phyloP scores from a whole-genome alignment of 371 early-diverging fungal species.

The Conidiobolus incongruus region DNA sequence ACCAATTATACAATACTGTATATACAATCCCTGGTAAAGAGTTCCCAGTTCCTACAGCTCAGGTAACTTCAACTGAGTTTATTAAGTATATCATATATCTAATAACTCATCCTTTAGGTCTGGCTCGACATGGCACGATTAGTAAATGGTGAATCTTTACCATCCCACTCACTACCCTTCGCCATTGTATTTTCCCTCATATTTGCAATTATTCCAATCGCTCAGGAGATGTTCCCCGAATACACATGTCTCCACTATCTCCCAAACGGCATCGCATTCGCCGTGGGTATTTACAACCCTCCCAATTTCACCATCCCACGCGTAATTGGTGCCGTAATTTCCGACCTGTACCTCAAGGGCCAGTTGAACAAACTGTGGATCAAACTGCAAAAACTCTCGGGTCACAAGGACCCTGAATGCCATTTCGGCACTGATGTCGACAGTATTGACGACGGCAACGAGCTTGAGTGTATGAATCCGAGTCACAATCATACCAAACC shows the following conservation, averaged over 20 bases:
- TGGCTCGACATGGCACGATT: conserved; percentile 64
- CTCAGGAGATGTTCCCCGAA: conserved; percentile 10
- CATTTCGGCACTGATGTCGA: conserved; percentile 2
- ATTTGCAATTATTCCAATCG: conserved; percentile 28
- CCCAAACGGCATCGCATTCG: conserved; percentile 59
- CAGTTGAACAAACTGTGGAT: background rate
- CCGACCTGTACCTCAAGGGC: conserved; percentile 2
- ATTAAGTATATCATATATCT: too few relatives aligned
- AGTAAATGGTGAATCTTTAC: conserved; percentile 53
- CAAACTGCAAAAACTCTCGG: background rate
- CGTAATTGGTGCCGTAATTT: conserved; percentile 33
- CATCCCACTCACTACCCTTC: conserved; percentile 31
- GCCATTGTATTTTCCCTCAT: conserved; percentile 25
- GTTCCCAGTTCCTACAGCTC: conserved; percentile 54
- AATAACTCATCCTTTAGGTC: conserved; percentile 6
- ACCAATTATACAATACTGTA: conserved; percentile 36
- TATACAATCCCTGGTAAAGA: conserved; percentile 48
- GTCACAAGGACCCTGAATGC: conserved; percentile 4
- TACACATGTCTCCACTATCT: conserved; percentile 17
- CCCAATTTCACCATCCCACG: conserved; percentile 57
- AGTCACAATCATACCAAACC: conserved; percentile 7
- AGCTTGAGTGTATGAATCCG: background rate
- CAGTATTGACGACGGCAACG: background rate
- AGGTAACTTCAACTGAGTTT: conserved; percentile 13
- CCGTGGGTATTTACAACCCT: conserved; percentile 65